Conservation (phyloP, 306 rosid genomes). For the Malus fusca region DNA sequence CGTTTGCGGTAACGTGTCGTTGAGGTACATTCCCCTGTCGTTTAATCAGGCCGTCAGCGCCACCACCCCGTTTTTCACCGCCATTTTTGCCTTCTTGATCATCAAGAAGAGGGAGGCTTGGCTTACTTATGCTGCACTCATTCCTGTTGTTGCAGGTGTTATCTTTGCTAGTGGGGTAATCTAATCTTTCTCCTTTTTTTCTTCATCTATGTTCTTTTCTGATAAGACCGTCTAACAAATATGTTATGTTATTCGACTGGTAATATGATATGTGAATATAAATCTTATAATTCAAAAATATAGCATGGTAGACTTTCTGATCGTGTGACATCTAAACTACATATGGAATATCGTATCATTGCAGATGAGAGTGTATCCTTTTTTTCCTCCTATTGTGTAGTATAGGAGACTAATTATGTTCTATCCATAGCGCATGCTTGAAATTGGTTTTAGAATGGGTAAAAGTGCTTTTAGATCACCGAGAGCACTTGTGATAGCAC, state of each 20-base stretch:
- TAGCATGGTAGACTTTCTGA: background rate
- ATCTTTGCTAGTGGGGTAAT: constrained; percentile 24
- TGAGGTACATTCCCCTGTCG: constrained; percentile 20
- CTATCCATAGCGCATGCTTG: background rate
- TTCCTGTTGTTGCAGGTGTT: constrained; percentile 24
- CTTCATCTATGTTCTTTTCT: background rate
- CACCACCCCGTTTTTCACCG: constrained; percentile 25
- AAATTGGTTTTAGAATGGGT: background rate
- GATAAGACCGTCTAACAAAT: background rate
- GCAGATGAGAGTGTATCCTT: background rate
- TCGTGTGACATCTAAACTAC: too few relatives aligned
- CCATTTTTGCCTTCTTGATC: constrained; percentile 15
- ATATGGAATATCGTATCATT: background rate
- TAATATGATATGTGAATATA: background rate
- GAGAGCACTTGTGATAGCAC: background rate
- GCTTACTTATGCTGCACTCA: constrained; percentile 10
- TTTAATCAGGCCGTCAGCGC: constrained; percentile 22
- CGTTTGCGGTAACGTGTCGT: constrained; percentile 23
- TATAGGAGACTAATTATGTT: background rate
- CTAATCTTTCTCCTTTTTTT: background rate
- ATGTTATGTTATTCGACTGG: background rate
- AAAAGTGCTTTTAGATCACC: background rate
- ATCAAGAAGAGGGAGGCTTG: constrained; percentile 16
- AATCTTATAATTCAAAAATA: background rate
- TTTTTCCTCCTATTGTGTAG: background rate